These are phyloP conservation scores for Pyrenochaeta sp. DNA, from an alignment of 2,329 filamentous ascomycete species.

Conservation along the genomic window DNA sequence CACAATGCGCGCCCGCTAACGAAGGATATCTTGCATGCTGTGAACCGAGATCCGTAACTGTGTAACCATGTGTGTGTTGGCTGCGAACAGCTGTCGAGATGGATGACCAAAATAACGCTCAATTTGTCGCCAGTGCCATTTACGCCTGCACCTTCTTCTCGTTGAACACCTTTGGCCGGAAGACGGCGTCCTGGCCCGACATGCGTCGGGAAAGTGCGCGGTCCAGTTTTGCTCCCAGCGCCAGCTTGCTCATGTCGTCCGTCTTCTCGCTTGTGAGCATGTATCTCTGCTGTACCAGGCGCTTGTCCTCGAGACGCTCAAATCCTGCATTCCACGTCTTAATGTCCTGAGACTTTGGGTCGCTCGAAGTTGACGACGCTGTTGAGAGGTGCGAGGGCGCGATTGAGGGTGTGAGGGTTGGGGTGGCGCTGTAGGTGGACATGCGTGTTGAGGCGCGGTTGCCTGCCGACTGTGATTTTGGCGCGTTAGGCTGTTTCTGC, in stretches of 20 bases:
- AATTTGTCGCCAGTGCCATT: not conserved
- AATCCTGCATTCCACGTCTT: conserved; percentile 81
- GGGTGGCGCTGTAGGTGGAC: conserved; percentile 60
- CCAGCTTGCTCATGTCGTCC: conserved; percentile 83
- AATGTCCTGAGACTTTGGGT: conserved; percentile 69
- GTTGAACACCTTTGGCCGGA: conserved; percentile 63
- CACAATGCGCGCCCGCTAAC: conserved; percentile 2
- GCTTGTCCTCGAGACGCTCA: conserved; percentile 89
- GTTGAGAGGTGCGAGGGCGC: conserved; percentile 53
- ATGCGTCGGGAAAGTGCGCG: conserved; percentile 85
- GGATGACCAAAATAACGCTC: not conserved
- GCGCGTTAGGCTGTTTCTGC: conserved; percentile 35
- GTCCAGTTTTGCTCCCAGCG: conserved; percentile 88
- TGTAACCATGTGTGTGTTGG: conserved; percentile 9
- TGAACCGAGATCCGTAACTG: conserved; percentile 10
- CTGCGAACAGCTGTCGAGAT: conserved; percentile 15
- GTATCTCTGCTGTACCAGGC: conserved; percentile 82
- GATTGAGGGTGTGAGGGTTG: conserved; percentile 61
- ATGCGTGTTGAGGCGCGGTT: conserved; percentile 55
- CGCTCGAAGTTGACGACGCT: conserved; percentile 45
- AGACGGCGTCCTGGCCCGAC: conserved; percentile 87
- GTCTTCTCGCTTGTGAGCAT: conserved; percentile 80
- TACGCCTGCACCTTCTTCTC: conserved; percentile 49
- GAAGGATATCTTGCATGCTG: conserved; percentile 18
- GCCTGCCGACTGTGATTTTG: conserved; percentile 41